Conservation (phyloP, 202 grass and related monocot genomes). For the Carex arenaria region DNA sequence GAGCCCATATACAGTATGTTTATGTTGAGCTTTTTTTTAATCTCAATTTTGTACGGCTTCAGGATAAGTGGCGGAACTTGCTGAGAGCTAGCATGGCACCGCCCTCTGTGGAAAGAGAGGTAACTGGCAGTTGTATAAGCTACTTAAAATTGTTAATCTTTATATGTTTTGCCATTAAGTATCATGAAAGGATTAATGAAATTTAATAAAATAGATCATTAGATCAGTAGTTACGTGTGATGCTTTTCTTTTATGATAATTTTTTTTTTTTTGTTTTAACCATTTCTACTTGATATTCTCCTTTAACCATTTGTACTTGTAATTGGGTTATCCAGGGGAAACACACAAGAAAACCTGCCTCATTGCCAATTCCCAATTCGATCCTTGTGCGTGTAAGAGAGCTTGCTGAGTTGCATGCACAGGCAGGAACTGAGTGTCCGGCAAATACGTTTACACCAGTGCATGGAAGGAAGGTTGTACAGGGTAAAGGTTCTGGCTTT, state of each 20-base stretch:
- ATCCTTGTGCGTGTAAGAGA: slow-evolving; percentile 83
- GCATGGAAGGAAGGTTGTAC: slow-evolving; percentile 40
- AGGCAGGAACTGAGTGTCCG: slow-evolving; percentile 21
- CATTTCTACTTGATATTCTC: not conserved
- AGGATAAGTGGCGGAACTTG: slow-evolving; percentile 99
- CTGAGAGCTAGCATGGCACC: slow-evolving; percentile 81
- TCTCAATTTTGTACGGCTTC: slow-evolving; percentile 15
- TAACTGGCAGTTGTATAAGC: slow-evolving; percentile 13
- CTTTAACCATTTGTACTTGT: not conserved
- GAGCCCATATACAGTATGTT: not conserved
- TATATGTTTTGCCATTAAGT: not conserved
- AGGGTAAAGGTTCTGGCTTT: slow-evolving; percentile 75
- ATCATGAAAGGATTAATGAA: not conserved
- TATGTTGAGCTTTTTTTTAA: not conserved
- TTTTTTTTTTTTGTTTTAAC: not conserved
- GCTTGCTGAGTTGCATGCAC: slow-evolving; percentile 56
- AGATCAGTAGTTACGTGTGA: not conserved
- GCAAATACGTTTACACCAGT: slow-evolving; percentile 6
- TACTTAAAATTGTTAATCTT: not conserved
- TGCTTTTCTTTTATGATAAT: not conserved
- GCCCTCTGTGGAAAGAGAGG: slow-evolving; percentile 43
- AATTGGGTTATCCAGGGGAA: slow-evolving; percentile 35
- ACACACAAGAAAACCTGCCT: slow-evolving; percentile 48
- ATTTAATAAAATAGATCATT: not conserved
- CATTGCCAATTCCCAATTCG: slow-evolving; percentile 69